A percentile compares a stretch with the other conserved stretches of the same genome.
These are phyloP conservation scores for Elaeis oleifera DNA, from an alignment of 202 grass and related monocot genomes.

Conservation along the genomic window DNA sequence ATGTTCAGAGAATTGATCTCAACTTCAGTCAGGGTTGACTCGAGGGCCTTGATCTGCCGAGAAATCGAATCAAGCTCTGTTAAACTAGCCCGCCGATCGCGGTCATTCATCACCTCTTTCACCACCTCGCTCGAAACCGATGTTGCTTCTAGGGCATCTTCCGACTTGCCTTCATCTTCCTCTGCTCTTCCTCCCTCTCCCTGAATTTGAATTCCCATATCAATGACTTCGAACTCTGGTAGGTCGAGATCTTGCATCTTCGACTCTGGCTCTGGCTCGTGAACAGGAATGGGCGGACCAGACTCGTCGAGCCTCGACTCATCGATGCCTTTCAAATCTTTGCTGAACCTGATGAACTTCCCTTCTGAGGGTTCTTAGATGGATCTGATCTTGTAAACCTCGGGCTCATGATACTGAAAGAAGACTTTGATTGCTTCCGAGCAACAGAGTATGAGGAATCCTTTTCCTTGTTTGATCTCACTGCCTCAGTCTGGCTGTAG, in stretches of 20 bases:
- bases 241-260: constrained; percentile 24
- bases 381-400: constrained; percentile 28
- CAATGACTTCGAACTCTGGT: constrained; percentile 73
- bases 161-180: constrained; percentile 17
- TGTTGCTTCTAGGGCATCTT: neutral
- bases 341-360: constrained; percentile 34
- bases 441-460: constrained; percentile 20
- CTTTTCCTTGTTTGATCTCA: constrained; percentile 8
- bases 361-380: neutral
- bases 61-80: constrained; percentile 67
- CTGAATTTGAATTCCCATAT: constrained; percentile 59
- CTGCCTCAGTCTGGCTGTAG: constrained; percentile 29
- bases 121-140: constrained; percentile 30
- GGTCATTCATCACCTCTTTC: constrained; percentile 67
- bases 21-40: constrained; percentile 31
- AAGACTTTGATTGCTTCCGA: constrained; percentile 53
- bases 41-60: constrained; percentile 67
- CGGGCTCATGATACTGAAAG: constrained; percentile 34
- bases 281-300: constrained; percentile 5
- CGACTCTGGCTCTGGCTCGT: constrained; percentile 26
- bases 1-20: constrained; percentile 16
- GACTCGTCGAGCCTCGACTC: constrained; percentile 25
- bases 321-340: constrained; percentile 37
- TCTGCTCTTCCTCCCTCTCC: neutral
- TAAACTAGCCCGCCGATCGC: constrained; percentile 39